Percentiles rank a stretch among this genome's conserved stretches.
Conservation (phyloP, 768 basidiomycete species). For the Rhizopogon rudus region DNA sequence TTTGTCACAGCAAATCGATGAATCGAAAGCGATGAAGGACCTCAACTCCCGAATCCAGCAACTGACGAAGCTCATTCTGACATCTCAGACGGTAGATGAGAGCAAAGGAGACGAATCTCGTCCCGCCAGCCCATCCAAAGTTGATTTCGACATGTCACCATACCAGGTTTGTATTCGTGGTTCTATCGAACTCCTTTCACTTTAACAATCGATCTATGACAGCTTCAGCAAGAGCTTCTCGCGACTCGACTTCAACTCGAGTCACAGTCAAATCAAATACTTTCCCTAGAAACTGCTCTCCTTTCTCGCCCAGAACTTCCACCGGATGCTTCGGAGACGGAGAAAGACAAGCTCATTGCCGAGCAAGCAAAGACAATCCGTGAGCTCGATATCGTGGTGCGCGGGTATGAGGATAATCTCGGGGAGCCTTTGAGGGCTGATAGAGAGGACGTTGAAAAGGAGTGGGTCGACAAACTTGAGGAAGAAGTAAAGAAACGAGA, state of each 20-base stretch:
- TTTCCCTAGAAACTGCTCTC: slow-evolving; percentile 77
- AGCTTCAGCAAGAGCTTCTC: slow-evolving; percentile 89
- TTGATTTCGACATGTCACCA: slow-evolving; percentile 87
- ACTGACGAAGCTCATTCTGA: slow-evolving; percentile 79
- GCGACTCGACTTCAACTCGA: slow-evolving; percentile 73
- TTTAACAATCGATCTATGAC: neutral
- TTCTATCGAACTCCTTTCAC: neutral
- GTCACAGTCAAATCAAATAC: slow-evolving; percentile 76
- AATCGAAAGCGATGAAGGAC: slow-evolving; percentile 81
- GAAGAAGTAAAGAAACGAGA: slow-evolving; percentile 54
- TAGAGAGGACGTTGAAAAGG: slow-evolving; percentile 68
- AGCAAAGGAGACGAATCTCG: slow-evolving; percentile 63
- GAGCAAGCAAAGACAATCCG: slow-evolving; percentile 73
- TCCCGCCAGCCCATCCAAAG: slow-evolving; percentile 78
- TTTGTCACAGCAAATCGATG: slow-evolving; percentile 65
- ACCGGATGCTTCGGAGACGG: slow-evolving; percentile 57
- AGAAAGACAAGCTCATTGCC: slow-evolving; percentile 70
- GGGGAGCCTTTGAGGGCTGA: slow-evolving; percentile 64
- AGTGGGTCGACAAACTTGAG: slow-evolving; percentile 60
- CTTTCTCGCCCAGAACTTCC: slow-evolving; percentile 65
- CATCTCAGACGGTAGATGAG: slow-evolving; percentile 79
- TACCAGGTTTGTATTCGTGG: slow-evolving; percentile 52
- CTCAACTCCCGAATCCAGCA: slow-evolving; percentile 77
- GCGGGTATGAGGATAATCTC: slow-evolving; percentile 68
- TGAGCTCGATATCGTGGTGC: slow-evolving; percentile 70